Evolutionary conservation across 345 rosid genomes (phyloP).

Genomic region (Raphanus raphanistrum): DNA sequence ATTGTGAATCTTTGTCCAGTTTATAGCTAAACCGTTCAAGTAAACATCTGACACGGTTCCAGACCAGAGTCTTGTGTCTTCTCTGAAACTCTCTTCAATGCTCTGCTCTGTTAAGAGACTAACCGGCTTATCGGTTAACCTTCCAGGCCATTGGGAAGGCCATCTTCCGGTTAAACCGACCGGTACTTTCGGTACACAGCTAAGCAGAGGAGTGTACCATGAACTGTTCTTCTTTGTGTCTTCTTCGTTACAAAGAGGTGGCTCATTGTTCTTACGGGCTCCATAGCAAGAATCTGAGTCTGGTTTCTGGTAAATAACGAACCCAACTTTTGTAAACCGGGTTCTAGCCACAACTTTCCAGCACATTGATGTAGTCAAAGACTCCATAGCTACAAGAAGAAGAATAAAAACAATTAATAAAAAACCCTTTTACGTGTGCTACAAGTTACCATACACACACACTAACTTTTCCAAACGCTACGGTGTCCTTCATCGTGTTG

Average conservation of each 20-base stretch:
- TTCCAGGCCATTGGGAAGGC: conserved; percentile 79
- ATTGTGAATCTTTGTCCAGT: conserved; percentile 70
- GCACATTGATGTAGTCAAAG: conserved; percentile 74
- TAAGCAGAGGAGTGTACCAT: conserved; percentile 70
- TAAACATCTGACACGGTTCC: conserved; percentile 63
- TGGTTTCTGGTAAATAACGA: conserved; percentile 85
- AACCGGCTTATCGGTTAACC: conserved; percentile 60
- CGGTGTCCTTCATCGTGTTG: conserved; percentile 56
- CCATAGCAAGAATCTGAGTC: conserved; percentile 66
- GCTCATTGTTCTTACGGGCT: conserved; percentile 46
- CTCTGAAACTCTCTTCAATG: conserved; percentile 37
- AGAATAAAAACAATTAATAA: conserved; percentile 13
- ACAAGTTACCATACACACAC: neutral
- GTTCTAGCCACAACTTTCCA: conserved; percentile 76
- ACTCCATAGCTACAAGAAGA: conserved; percentile 62
- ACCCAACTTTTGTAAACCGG: conserved; percentile 62
- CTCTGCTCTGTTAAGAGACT: conserved; percentile 40
- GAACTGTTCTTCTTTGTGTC: conserved; percentile 43
- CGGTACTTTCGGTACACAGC: conserved; percentile 64
- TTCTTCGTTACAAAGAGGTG: conserved; percentile 61
- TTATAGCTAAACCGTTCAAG: conserved; percentile 53
- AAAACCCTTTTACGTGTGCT: neutral
- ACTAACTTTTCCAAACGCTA: conserved; percentile 73
- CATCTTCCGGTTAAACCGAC: conserved; percentile 43
- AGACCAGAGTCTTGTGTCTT: conserved; percentile 75